Evolutionary conservation across 768 basidiomycete species (phyloP), one percentile per base, ranked within the genome.

Genomic region (Postia placenta): DNA sequence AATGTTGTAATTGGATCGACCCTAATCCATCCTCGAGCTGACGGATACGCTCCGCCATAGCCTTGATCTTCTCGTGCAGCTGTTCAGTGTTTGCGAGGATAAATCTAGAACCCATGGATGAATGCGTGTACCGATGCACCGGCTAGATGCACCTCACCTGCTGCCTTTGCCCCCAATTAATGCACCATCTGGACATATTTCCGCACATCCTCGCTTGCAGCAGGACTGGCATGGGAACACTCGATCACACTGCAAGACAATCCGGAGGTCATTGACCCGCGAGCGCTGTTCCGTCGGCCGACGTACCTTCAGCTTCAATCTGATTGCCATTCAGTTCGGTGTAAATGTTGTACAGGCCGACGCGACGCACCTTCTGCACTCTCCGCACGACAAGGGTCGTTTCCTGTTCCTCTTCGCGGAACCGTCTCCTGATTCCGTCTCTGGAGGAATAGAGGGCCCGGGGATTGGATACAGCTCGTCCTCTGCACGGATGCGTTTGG

Each of bases 91-190:
- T 84, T n/a, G 83, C 83, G 24, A 85, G 74, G 40, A 85, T 82
- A 55, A 85, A 85, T 62, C 83, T 83, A 49, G 12, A 36, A 3
- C 27, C 23, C 14, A 17, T 11, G 17, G 47, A 30, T 49, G 19
- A 50, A 53, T 47, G 52, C 51, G 30, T 15, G 20, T 78, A 80
- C 73, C 41, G 80, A 19, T n/a, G 79, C 80, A 64, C 83, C 79
- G 19, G 81, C 79, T 22, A 17, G 40, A 5, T 7, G 4, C 23
- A 30, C 53, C 61, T 36, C 54, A 82, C 83, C 83, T 73, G 65
- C 85, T 86, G n/a, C 83, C 83, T 60, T 83, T 85, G 49, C 84
- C 84, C 7, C 83, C 84, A 4, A 82, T 85, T 30, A 85, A 69
- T 20, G 81, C 82, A 14, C 82, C 83, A 37, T 62, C 61, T 30